Percentiles rank a stretch among this genome's conserved stretches.
Evolutionary conservation across 164 flowering plant species (phyloP).

Genomic region (Stephania japonica): DNA sequence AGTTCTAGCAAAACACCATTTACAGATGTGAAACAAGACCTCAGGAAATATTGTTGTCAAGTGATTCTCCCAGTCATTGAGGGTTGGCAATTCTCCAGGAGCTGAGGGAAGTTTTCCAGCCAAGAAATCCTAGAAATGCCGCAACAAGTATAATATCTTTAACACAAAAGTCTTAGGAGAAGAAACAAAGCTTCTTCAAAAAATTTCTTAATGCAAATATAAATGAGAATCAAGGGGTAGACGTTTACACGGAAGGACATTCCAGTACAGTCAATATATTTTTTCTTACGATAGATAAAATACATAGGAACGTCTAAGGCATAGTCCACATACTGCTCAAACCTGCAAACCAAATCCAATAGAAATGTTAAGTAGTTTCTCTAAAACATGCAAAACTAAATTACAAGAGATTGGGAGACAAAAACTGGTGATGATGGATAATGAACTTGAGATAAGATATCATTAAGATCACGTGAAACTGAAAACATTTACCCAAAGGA

Average conservation of each 20-base stretch:
- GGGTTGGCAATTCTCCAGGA: conserved; percentile 87
- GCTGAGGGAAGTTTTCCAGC: conserved; percentile 79
- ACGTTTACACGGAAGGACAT: conserved; percentile 81
- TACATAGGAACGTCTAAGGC: conserved; percentile 99
- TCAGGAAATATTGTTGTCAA: conserved; percentile 96
- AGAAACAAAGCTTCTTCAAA: not conserved
- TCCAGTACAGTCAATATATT: conserved; percentile 89
- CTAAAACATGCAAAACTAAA: not conserved
- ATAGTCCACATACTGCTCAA: conserved; percentile 95
- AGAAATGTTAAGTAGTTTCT: not conserved
- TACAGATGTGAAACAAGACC: conserved; percentile 36
- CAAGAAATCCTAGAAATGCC: conserved; percentile 76
- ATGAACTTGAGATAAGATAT: not conserved
- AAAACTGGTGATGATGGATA: not conserved
- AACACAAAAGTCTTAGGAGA: not conserved
- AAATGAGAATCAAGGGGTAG: conserved; percentile 22
- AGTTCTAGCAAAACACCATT: not conserved
- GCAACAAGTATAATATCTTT: conserved; percentile 12
- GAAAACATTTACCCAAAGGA: conserved; percentile 70
- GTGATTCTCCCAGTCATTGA: conserved; percentile 97
- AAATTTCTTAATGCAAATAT: conserved; percentile 6
- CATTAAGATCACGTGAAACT: not conserved
- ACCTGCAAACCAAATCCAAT: conserved; percentile 38
- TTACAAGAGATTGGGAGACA: not conserved
- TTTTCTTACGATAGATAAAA: conserved; percentile 84